phyloP scores from a whole-genome alignment of 73 alveolate genomes.

The Paramecium biaurelia region DNA sequence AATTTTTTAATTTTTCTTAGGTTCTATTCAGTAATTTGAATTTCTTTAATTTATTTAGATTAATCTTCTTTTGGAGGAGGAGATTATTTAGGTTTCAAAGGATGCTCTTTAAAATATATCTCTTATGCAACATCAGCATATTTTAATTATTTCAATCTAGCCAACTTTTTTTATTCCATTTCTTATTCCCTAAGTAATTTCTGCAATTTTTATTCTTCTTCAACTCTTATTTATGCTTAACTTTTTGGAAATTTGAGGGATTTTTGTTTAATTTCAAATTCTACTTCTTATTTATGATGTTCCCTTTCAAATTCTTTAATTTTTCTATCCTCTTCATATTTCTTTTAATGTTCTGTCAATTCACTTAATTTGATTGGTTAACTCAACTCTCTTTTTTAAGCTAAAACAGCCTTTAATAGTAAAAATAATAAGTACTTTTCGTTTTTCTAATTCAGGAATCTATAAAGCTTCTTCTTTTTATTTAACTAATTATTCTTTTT shows the following conservation, averaged over 20 bases:
- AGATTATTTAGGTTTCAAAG: background rate
- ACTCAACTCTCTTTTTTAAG: slow-evolving; percentile 57
- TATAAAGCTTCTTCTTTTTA: slow-evolving; percentile 4
- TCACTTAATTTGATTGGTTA: slow-evolving; percentile 50
- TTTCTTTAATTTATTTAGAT: background rate
- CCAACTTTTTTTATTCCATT: slow-evolving; percentile 5
- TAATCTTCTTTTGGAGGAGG: slow-evolving; percentile 39
- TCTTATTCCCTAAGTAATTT: background rate
- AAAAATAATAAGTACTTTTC: slow-evolving; percentile 20
- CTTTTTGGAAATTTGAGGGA: background rate
- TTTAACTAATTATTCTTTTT: background rate
- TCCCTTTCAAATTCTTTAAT: slow-evolving; percentile 37
- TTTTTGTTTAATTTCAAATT: background rate
- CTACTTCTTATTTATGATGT: background rate
- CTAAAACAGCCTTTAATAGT: background rate
- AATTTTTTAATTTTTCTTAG: background rate
- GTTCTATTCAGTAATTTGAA: background rate
- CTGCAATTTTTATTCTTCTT: background rate
- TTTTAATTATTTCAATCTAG: background rate
- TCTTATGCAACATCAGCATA: slow-evolving; percentile 55
- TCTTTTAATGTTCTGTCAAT: slow-evolving; percentile 55
- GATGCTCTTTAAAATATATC: slow-evolving; percentile 44
- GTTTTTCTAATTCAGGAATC: slow-evolving; percentile 54
- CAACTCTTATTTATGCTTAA: slow-evolving; percentile 19
- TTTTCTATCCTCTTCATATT: slow-evolving; percentile 57